Percentiles rank a stretch among this genome's conserved stretches.
Evolutionary conservation across 495 filamentous ascomycete species (phyloP).

Genomic region (Chaetomium fimeti): DNA sequence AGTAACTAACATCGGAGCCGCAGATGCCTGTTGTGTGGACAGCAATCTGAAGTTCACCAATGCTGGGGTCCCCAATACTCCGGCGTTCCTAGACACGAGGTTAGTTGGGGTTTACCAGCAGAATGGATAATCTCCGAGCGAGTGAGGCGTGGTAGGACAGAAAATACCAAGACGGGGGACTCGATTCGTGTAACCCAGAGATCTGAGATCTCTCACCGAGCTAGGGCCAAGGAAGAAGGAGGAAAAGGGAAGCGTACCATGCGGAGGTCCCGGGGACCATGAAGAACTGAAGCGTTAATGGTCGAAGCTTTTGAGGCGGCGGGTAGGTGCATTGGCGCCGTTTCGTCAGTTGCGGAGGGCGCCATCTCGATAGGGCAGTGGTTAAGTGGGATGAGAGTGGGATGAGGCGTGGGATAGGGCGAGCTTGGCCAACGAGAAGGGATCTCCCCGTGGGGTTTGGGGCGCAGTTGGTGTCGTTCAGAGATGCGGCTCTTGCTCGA

Average conservation of each 20-base stretch:
- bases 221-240: constrained; percentile 15
- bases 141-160: constrained; percentile 22
- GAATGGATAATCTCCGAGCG: constrained; percentile 24
- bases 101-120: constrained; percentile 23
- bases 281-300: constrained; percentile 52
- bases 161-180: constrained; percentile 24
- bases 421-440: constrained; percentile 28
- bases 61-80: constrained; percentile 46
- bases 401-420: constrained; percentile 29
- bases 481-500: constrained; percentile 23
- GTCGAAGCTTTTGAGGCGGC: constrained; percentile 42
- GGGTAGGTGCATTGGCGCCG: constrained; percentile 47
- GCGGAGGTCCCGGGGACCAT: constrained; percentile 52
- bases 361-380: constrained; percentile 45
- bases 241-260: constrained; percentile 41
- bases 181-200: constrained; percentile 32
- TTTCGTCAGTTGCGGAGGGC: constrained; percentile 45
- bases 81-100: constrained; percentile 44
- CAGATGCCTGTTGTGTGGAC: constrained; percentile 76
- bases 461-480: constrained; percentile 18
- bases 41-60: constrained; percentile 68
- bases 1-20: constrained; percentile 84
- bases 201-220: constrained; percentile 24
- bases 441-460: constrained; percentile 31
- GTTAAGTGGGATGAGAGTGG: constrained; percentile 33